phyloP scores from a whole-genome alignment of 2,329 filamentous ascomycete species.

The Xylaria polymorpha region DNA sequence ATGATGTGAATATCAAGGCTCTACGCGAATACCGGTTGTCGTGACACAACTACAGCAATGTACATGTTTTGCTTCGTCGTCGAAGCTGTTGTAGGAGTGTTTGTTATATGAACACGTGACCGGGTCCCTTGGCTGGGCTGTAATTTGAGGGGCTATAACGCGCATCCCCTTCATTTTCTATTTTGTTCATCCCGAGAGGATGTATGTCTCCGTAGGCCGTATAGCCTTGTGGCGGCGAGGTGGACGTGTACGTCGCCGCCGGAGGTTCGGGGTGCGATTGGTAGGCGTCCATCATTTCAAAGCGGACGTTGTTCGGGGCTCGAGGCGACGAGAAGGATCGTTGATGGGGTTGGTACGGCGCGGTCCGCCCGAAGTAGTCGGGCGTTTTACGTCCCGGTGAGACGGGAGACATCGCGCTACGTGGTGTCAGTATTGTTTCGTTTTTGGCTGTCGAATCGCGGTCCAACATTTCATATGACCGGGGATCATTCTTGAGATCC shows the following conservation, averaged over 20 bases:
- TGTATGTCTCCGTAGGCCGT: constrained; percentile 58
- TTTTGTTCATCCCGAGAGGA: constrained; percentile 67
- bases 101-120: constrained; percentile 46
- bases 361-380: constrained; percentile 67
- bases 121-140: constrained; percentile 39
- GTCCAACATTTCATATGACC: constrained; percentile 85
- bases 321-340: constrained; percentile 68
- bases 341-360: constrained; percentile 65
- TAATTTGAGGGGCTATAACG: constrained; percentile 40
- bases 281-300: constrained; percentile 59
- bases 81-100: constrained; percentile 16
- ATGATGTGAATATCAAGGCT: constrained; percentile 18
- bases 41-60: constrained; percentile 25
- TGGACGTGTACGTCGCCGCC: constrained; percentile 36
- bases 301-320: constrained; percentile 57
- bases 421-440: constrained; percentile 64
- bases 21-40: constrained; percentile 12
- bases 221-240: constrained; percentile 32
- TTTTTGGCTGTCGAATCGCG: constrained; percentile 61
- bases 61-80: constrained; percentile 29
- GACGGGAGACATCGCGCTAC: constrained; percentile 51
- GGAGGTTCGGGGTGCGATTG: constrained; percentile 48
- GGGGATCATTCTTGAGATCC: constrained; percentile 70
- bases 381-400: constrained; percentile 51
- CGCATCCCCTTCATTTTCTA: constrained; percentile 53